phyloP scores from a whole-genome alignment of 2,329 filamentous ascomycete species.

The Elsinoe fawcettii region DNA sequence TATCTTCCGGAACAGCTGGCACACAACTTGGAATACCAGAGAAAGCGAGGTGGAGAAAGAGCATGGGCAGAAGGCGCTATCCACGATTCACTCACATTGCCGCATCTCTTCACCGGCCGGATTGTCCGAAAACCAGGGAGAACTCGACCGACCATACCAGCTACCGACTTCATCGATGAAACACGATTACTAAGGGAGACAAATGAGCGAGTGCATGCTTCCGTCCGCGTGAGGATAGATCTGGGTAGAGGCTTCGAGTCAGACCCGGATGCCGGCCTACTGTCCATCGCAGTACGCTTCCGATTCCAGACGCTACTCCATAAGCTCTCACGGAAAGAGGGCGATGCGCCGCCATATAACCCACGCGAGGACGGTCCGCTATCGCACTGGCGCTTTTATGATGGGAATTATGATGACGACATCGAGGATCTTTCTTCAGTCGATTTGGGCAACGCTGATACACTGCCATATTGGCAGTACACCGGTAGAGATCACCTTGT shows the following conservation, averaged over 20 bases:
- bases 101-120: not conserved
- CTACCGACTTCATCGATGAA: not conserved
- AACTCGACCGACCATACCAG: not conserved
- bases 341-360: not conserved
- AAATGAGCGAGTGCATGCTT: not conserved
- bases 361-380: not conserved
- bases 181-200: not conserved
- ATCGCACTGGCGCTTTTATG: not conserved
- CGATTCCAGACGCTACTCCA: not conserved
- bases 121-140: not conserved
- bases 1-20: constrained; percentile 22
- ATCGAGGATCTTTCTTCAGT: not conserved
- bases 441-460: not conserved
- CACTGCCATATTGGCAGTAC: not conserved
- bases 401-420: not conserved
- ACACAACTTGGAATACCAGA: constrained; percentile 21
- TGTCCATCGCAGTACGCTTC: not conserved
- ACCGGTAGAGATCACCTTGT: not conserved
- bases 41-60: not conserved
- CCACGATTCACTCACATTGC: constrained; percentile 1
- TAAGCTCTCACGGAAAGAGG: not conserved
- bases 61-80: constrained; percentile 2
- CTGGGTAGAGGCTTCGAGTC: not conserved
- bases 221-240: not conserved
- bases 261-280: not conserved